Conservation (phyloP, 306 rosid species). For the Lupinus albus region DNA sequence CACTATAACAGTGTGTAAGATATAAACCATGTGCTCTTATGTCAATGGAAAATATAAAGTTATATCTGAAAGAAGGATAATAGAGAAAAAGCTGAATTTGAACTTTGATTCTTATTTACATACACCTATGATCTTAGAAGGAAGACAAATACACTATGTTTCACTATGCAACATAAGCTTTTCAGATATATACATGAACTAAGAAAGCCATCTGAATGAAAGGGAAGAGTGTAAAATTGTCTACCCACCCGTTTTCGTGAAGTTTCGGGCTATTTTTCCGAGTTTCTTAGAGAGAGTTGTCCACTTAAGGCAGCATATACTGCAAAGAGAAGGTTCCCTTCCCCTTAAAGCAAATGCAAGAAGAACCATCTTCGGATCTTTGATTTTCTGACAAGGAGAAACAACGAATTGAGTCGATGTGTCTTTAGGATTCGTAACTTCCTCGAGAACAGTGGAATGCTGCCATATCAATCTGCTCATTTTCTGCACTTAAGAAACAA, state of each 20-base stretch:
- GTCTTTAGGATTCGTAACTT: slow-evolving; percentile 19
- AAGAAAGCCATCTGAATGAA: slow-evolving; percentile 36
- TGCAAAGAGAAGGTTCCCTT: slow-evolving; percentile 32
- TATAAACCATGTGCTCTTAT: too few relatives aligned
- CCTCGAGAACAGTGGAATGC: slow-evolving; percentile 24
- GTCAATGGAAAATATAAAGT: slow-evolving; percentile 4
- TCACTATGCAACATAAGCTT: slow-evolving; percentile 31
- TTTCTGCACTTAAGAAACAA: slow-evolving; percentile 33
- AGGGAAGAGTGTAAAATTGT: slow-evolving; percentile 31
- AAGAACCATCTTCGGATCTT: too few relatives aligned
- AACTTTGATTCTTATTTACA: slow-evolving; percentile 43
- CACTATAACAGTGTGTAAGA: too few relatives aligned
- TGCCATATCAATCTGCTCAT: slow-evolving; percentile 16
- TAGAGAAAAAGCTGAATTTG: slow-evolving; percentile 34
- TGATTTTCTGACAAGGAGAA: too few relatives aligned
- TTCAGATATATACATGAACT: slow-evolving; percentile 46
- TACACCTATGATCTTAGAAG: slow-evolving; percentile 32
- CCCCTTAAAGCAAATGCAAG: slow-evolving; percentile 12
- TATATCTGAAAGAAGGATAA: slow-evolving; percentile 14
- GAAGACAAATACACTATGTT: slow-evolving; percentile 26
- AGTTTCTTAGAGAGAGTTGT: too few relatives aligned
- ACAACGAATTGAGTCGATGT: too few relatives aligned
- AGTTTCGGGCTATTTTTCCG: too few relatives aligned
- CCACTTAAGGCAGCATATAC: slow-evolving; percentile 34
- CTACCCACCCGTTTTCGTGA: too few relatives aligned